phyloP scores from a whole-genome alignment of 2,329 filamentous ascomycete genomes.

The Aureobasidium sp. region DNA sequence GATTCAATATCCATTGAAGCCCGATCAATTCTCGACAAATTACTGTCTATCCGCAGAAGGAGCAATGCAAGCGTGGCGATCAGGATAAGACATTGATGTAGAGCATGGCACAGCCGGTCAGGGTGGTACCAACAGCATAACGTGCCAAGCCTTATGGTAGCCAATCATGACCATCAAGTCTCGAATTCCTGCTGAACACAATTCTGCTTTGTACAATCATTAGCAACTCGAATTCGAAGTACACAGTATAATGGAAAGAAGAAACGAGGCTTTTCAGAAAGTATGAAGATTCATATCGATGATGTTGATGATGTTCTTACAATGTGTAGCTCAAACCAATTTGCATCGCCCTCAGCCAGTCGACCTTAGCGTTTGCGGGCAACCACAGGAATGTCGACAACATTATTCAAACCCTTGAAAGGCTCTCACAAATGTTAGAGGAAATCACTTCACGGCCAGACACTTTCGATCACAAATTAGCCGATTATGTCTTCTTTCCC shows the following conservation, averaged over 20 bases:
- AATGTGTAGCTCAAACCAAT: slow-evolving; percentile 46
- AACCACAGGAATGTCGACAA: slow-evolving; percentile 39
- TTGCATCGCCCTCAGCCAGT: slow-evolving; percentile 53
- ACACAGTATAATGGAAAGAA: slow-evolving; percentile 22
- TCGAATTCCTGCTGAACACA: not conserved
- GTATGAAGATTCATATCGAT: slow-evolving; percentile 23
- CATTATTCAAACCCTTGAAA: slow-evolving; percentile 43
- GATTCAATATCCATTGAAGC: not conserved
- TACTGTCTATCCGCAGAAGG: not conserved
- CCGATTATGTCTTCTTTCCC: slow-evolving; percentile 93
- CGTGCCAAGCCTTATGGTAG: not conserved
- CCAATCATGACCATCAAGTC: not conserved
- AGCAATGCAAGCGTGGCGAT: not conserved
- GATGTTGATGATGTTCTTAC: not conserved
- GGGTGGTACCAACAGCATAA: not conserved
- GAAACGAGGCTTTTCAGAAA: slow-evolving; percentile 35
- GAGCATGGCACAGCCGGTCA: not conserved
- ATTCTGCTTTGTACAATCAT: not conserved
- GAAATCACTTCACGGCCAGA: slow-evolving; percentile 27
- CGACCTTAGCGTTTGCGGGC: slow-evolving; percentile 44
- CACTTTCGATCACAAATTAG: slow-evolving; percentile 68
- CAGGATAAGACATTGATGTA: too few relatives aligned
- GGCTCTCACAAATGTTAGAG: slow-evolving; percentile 38
- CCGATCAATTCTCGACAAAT: not conserved
- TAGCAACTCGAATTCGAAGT: not conserved